Base-by-base conservation (phyloP, 2,329 filamentous ascomycete species). In the Bimuria novae-zelandiae region DNA sequence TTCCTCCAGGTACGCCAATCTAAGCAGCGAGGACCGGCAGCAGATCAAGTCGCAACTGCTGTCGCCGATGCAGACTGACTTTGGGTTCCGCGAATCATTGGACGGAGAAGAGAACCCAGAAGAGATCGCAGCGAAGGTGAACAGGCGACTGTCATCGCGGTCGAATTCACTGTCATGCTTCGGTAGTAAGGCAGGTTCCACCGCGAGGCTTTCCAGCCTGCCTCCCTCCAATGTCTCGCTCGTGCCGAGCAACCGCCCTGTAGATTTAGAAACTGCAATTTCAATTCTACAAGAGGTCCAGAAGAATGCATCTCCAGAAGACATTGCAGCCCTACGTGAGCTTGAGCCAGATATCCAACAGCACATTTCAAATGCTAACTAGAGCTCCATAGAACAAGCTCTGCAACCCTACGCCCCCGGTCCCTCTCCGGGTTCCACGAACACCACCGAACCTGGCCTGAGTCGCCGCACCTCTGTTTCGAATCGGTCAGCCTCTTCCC, bases 281-380 rank as follows among this genome's bases (percentile, higher is more conserved):
- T 67, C 67, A 23, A 65, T 81, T 30, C 57, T 80, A 54, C 75
- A 80, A 51, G 74, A 80, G 60, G 68, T 80, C 52, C 77, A 76
- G 63, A 79, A 76, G 63, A 78, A 69, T 37, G 78, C 76, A 1
- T 75, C 76, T 5, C 77, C 77, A 1, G 77, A 80, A 48, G 77
- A 80, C 51, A 66, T 80, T 27, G 77, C 76, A 21, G 76, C 78
- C 33, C 60, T 76, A 29, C 69, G 71, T 74, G 67, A 60, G 69
- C 33, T 66, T 23, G n/a, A 41, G 23, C 25, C 17, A 23, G n/a
- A n/a, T 4, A 8, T 14, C 7, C 14, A 27, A 29, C 10, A 3
- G 7, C n/a, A 22, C 25, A 6, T 6, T 47, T 27, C 27, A 6
- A 30, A 1, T 32, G 48, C 61, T 66, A 30, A 68, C 48, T 1